phyloP scores from a whole-genome alignment of 202 grass and related monocot genomes.

The Elaeis oleifera region DNA sequence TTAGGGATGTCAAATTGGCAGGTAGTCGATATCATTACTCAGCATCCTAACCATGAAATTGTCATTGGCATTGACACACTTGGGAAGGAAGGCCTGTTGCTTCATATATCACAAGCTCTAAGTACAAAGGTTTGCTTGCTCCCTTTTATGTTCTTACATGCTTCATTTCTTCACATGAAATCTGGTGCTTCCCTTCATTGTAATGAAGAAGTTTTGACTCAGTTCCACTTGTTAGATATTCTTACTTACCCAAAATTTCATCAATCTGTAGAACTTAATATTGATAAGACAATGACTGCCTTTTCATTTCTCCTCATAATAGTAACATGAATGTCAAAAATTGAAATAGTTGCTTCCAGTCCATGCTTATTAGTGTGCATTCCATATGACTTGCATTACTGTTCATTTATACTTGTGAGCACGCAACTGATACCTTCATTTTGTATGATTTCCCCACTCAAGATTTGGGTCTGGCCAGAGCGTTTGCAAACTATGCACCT shows the following conservation, averaged over 20 bases:
- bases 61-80: constrained; percentile 73
- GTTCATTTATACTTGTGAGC: neutral
- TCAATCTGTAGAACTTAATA: too few species aligned
- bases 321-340: too few species aligned
- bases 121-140: constrained; percentile 46
- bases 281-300: too few species aligned
- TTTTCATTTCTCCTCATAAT: too few species aligned
- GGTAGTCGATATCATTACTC: constrained; percentile 51
- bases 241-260: too few species aligned
- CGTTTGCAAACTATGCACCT: constrained; percentile 66
- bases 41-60: constrained; percentile 68
- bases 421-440: neutral
- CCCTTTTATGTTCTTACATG: constrained; percentile 5
- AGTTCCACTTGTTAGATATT: too few species aligned
- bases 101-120: constrained; percentile 65
- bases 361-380: too few species aligned
- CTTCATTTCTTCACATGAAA: constrained; percentile 9
- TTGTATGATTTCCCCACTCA: neutral
- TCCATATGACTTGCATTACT: too few species aligned
- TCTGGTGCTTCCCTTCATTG: too few species aligned
- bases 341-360: too few species aligned
- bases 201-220: too few species aligned
- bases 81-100: constrained; percentile 78
- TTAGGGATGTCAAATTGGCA: constrained; percentile 21
- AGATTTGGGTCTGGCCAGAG: constrained; percentile 95